Conservation (phyloP, 495 filamentous ascomycete genomes). For the Penicillium nucicola region DNA sequence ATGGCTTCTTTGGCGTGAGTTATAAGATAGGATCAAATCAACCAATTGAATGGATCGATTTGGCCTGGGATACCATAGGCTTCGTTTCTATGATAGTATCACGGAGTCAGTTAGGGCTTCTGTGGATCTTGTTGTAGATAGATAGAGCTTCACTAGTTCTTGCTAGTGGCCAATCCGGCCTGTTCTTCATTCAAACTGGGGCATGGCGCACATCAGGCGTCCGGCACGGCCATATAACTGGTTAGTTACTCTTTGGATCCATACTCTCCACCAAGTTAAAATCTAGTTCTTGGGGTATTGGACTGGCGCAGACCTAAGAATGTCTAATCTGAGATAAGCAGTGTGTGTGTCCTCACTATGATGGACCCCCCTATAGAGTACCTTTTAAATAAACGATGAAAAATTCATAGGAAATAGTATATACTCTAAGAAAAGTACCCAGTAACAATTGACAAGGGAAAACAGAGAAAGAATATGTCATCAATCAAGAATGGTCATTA, state of each 20-base stretch:
- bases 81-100: slow-evolving; percentile 1
- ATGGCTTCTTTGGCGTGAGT: not conserved
- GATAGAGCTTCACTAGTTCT: not conserved
- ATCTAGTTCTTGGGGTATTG: no score
- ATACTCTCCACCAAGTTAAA: not conserved
- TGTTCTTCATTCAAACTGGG: not conserved
- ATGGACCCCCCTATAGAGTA: no score
- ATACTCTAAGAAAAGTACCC: slow-evolving; percentile 16
- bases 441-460: slow-evolving; percentile 5
- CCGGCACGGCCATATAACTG: not conserved
- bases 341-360: no score
- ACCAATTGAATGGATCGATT: not conserved
- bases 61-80: not conserved
- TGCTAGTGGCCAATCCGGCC: not conserved
- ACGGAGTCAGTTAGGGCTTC: no score
- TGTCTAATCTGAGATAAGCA: no score
- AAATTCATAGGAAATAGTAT: slow-evolving; percentile 9
- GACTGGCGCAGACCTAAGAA: no score
- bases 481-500: slow-evolving; percentile 24
- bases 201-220: not conserved
- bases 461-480: slow-evolving; percentile 11
- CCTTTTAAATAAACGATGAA: not conserved
- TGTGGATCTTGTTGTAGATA: no score
- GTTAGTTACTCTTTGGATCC: not conserved
- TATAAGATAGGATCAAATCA: no score